Conservation (phyloP, 257 asterid genomes). For the Forsythia viridissima region DNA sequence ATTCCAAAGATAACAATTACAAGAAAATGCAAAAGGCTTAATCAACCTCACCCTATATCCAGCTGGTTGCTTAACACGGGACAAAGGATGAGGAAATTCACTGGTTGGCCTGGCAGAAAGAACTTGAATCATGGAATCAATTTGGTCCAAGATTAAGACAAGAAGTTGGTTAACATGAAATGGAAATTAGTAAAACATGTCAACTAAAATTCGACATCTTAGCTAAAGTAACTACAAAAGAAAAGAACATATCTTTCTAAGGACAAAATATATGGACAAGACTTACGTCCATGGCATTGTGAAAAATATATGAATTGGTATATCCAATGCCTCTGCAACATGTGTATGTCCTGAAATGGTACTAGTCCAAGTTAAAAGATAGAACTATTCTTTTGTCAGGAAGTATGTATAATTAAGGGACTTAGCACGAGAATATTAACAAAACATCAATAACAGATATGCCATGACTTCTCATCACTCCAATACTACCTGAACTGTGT, state of each 20-base stretch:
- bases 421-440: neutral
- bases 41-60: constrained; percentile 77
- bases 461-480: neutral
- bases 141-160: constrained; percentile 15
- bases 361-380: neutral
- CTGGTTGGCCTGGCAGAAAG: constrained; percentile 82
- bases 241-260: neutral
- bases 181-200: neutral
- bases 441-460: neutral
- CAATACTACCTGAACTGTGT: neutral
- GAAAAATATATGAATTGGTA: constrained; percentile 89
- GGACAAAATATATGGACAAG: constrained; percentile 28
- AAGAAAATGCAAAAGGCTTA: constrained; percentile 21
- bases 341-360: constrained; percentile 78
- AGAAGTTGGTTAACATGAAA: constrained; percentile 8
- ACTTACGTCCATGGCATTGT: constrained; percentile 99
- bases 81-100: constrained; percentile 95
- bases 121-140: constrained; percentile 15
- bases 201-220: neutral
- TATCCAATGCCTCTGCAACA: constrained; percentile 84
- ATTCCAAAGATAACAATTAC: constrained; percentile 6
- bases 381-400: neutral
- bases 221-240: neutral
- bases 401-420: neutral
- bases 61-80: constrained; percentile 94